Evolutionary conservation across 2,329 filamentous ascomycete species (phyloP).

Genomic region (Aspergillus nomiae): DNA sequence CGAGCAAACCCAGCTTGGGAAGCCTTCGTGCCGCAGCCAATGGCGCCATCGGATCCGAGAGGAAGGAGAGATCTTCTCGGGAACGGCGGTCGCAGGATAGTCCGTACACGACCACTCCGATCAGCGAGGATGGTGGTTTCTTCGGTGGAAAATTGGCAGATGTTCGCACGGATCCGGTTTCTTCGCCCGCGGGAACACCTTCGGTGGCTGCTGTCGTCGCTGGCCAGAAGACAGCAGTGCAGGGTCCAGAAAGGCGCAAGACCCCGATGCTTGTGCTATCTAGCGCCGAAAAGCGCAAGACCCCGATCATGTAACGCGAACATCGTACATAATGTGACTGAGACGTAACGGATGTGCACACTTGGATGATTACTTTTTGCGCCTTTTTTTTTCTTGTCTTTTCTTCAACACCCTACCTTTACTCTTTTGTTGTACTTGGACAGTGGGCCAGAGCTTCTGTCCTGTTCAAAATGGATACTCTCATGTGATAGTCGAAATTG

Average conservation of each 20-base stretch:
- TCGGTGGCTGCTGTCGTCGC: conserved; percentile 45
- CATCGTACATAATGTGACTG: conserved; percentile 36
- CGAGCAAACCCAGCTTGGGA: conserved; percentile 71
- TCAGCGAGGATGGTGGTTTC: conserved; percentile 61
- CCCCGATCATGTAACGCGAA: conserved; percentile 58
- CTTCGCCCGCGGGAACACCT: conserved; percentile 34
- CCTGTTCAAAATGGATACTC: not conserved
- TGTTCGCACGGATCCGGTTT: conserved; percentile 43
- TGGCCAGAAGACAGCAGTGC: conserved; percentile 58
- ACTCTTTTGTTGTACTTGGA: conserved; percentile 5
- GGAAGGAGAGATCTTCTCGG: conserved; percentile 68
- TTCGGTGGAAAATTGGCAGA: conserved; percentile 60
- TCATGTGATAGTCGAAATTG: conserved; percentile 2
- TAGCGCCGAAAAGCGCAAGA: conserved; percentile 88
- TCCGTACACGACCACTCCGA: conserved; percentile 62
- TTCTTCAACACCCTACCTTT: not conserved
- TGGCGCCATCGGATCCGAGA: conserved; percentile 84
- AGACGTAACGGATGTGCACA: conserved; percentile 30
- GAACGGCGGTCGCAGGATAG: conserved; percentile 58
- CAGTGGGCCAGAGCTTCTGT: conserved; percentile 1
- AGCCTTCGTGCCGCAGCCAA: conserved; percentile 77
- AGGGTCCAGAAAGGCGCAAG: conserved; percentile 68
- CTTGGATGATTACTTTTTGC: conserved; percentile 29
- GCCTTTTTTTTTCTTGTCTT: conserved; percentile 9
- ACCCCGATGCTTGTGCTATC: conserved; percentile 85